Percentiles rank a stretch among this genome's conserved stretches.
Conservation (phyloP, 2,329 filamentous ascomycete species). For the Cordyceps farinosa region DNA sequence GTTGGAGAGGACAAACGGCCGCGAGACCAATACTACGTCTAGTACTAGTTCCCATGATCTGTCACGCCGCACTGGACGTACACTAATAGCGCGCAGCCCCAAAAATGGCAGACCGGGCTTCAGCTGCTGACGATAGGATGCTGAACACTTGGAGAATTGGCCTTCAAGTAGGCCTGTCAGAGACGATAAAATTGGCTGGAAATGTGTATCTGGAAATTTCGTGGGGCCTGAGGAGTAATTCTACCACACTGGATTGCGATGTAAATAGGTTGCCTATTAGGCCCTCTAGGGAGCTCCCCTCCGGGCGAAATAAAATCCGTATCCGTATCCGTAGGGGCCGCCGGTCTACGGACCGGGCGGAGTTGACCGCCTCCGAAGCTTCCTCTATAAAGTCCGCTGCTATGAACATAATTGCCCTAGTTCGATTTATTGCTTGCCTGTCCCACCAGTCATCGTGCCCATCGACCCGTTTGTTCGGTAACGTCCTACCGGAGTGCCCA, state of each 20-base stretch:
- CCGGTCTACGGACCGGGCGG: background rate
- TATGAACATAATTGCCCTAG: background rate
- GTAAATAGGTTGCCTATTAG: no score
- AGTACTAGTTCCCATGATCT: no score
- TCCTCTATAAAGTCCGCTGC: background rate
- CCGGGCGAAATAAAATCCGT: background rate
- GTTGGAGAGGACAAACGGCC: background rate
- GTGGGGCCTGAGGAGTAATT: background rate
- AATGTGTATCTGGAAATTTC: background rate
- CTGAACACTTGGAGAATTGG: no score
- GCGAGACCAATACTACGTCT: background rate
- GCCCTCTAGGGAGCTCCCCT: background rate
- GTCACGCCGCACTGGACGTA: no score
- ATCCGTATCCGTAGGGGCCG: background rate
- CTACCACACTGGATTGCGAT: background rate
- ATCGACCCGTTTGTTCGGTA: conserved; percentile 1
- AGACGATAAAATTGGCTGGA: background rate
- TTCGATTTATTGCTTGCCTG: background rate
- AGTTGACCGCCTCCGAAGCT: background rate
- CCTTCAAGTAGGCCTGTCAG: no score
- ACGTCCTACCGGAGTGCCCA: background rate
- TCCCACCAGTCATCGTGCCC: background rate
- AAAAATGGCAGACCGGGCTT: no score
- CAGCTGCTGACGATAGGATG: no score
- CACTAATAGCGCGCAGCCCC: no score